Evolutionary conservation across 305 asterid genomes (phyloP), one percentile per base, ranked within the genome.

Genomic region (Fraxinus ornus): DNA sequence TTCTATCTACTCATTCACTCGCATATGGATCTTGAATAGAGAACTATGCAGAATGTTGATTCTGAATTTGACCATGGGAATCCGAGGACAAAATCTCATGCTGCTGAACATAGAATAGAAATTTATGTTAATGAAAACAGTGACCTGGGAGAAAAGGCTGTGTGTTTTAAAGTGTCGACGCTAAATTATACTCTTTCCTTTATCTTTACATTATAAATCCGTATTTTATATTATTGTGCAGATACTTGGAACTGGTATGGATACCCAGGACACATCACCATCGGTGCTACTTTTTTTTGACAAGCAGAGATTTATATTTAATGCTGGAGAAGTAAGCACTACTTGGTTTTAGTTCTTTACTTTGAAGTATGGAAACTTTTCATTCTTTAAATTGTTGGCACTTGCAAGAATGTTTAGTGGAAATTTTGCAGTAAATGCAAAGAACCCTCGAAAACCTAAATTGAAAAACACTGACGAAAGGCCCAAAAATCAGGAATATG

Each of bases 241-340:
- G 99, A 93, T 94, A 83, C 92, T 95, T 78, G 99, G 98, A 80
- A 95, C 99, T 75, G 99, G 99, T 78, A 93, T 95, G 99, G 99
- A 95, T 87, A 95, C 99, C 30, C 98, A 94, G 87, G 99, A 95
- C 84, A 95, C 99, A 39, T 91, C 97, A 5, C 95, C 99, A 78
- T 91, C 98, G 12, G 99, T 95, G 82, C 90, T 95, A 70, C 92
- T 95, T 68, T 95, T 95, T 87, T 95, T 95, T 85, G 98, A 95
- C 93, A 91, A 91, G 89, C 99, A 94, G 86, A 90, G 99, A 87
- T 92, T 95, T 84, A 94, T 95, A 82, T 94, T 95, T 83, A 95
- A 95, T 84, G 99, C 98, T 82, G 99, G 99, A 88, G 97, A 95
- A 86, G 99, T 93, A 88, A 92, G 94, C 78, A 72, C 68, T 17